phyloP scores from a whole-genome alignment of 495 filamentous ascomycete genomes.

The Tetracladium setigerum region DNA sequence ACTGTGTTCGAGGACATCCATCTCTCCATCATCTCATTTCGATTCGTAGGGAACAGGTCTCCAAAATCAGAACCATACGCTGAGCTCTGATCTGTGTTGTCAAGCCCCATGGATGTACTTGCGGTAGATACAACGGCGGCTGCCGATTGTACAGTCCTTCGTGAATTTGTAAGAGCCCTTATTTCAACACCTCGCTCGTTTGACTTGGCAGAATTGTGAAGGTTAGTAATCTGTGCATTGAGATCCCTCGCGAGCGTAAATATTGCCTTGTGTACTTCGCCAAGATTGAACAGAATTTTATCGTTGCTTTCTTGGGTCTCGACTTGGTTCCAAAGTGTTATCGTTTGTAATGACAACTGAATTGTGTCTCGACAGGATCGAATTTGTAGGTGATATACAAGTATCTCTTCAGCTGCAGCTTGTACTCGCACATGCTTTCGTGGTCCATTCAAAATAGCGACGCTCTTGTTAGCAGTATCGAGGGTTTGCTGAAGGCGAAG shows the following conservation, averaged over 20 bases:
- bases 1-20: constrained; percentile 14
- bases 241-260: constrained; percentile 9
- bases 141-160: constrained; percentile 13
- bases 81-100: constrained; percentile 1
- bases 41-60: constrained; percentile 9
- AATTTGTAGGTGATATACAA: constrained; percentile 7
- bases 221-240: constrained; percentile 4
- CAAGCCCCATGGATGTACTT: constrained; percentile 9
- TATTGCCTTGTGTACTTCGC: constrained; percentile 9
- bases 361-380: constrained; percentile 6
- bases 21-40: constrained; percentile 10
- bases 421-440: constrained; percentile 8
- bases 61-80: constrained; percentile 11
- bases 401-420: constrained; percentile 8
- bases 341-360: constrained; percentile 10
- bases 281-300: constrained; percentile 15
- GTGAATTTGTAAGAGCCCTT: constrained; percentile 3
- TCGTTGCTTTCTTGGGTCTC: constrained; percentile 12
- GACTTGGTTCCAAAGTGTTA: constrained; percentile 14
- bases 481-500: constrained; percentile 8
- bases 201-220: constrained; percentile 6
- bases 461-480: constrained; percentile 10
- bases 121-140: constrained; percentile 13
- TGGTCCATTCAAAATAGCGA: constrained; percentile 5
- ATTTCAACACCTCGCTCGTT: constrained; percentile 3